Percentiles rank a stretch among this genome's conserved stretches.
phyloP scores from a whole-genome alignment of 805 yeast species.

The Suhomyces prunicola region DNA sequence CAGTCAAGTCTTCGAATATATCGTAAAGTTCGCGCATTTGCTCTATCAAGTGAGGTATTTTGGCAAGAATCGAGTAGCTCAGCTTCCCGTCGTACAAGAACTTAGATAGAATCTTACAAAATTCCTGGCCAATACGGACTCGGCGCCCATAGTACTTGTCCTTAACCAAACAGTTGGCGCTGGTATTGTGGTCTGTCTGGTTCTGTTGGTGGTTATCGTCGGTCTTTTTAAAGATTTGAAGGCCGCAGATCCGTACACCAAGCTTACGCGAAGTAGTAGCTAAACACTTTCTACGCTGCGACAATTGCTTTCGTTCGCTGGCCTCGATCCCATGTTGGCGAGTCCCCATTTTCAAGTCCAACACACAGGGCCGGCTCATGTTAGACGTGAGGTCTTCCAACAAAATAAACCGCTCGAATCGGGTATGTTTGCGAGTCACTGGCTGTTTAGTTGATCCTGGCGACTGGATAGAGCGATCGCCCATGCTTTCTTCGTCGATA shows the following conservation, averaged over 20 bases:
- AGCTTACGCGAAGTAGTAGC: slow-evolving; percentile 74
- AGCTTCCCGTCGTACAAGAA: slow-evolving; percentile 76
- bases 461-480: background rate
- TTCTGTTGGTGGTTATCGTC: background rate
- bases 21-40: slow-evolving; percentile 56
- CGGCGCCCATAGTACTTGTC: slow-evolving; percentile 93
- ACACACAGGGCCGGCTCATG: slow-evolving; percentile 80
- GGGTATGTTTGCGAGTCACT: slow-evolving; percentile 40
- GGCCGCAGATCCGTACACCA: slow-evolving; percentile 93
- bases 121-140: slow-evolving; percentile 67
- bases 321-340: slow-evolving; percentile 98
- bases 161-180: slow-evolving; percentile 41
- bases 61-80: slow-evolving; percentile 54
- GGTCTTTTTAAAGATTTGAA: slow-evolving; percentile 46
- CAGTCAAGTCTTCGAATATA: slow-evolving; percentile 55
- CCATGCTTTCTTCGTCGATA: background rate
- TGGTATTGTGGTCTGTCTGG: slow-evolving; percentile 6
- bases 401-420: slow-evolving; percentile 77
- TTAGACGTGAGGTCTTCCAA: slow-evolving; percentile 88
- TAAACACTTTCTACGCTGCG: slow-evolving; percentile 80
- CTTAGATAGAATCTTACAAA: slow-evolving; percentile 68
- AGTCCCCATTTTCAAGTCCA: slow-evolving; percentile 97
- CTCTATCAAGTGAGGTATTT: slow-evolving; percentile 63
- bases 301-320: slow-evolving; percentile 58
- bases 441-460: background rate